Evolutionary conservation across 306 rosid species (phyloP).

Genomic region (Glycyrrhiza uralensis): DNA sequence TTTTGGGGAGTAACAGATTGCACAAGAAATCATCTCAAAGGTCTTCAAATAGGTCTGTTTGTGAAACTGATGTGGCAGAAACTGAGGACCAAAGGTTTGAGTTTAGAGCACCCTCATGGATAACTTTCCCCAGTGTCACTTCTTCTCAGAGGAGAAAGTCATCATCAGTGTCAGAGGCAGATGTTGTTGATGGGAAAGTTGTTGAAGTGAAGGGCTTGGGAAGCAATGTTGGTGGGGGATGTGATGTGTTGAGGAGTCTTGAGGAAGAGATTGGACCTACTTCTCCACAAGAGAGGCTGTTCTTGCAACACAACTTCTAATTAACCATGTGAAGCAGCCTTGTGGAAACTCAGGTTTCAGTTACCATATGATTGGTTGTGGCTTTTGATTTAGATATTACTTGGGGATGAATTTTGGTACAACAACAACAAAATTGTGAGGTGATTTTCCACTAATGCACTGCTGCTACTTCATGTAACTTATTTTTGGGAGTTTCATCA

Average conservation of each 20-base stretch:
- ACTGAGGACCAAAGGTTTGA: conserved; percentile 77
- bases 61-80: conserved; percentile 75
- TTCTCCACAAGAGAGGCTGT: conserved; percentile 80
- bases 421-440: neutral
- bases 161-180: conserved; percentile 84
- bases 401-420: neutral
- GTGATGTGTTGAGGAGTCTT: conserved; percentile 84
- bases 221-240: conserved; percentile 45
- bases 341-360: conserved; percentile 4
- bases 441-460: conserved; percentile 2
- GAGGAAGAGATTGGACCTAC: conserved; percentile 99
- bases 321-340: conserved; percentile 2
- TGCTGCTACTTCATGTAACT: neutral
- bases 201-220: conserved; percentile 48
- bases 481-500: neutral
- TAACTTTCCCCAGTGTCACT: conserved; percentile 93
- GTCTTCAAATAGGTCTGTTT: conserved; percentile 71
- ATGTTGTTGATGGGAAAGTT: conserved; percentile 72
- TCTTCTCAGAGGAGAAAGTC: conserved; percentile 96
- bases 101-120: conserved; percentile 95
- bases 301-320: conserved; percentile 82
- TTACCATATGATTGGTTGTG: neutral
- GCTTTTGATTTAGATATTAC: neutral
- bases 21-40: conserved; percentile 90
- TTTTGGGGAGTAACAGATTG: conserved; percentile 81